These are phyloP conservation scores for Sphaerulina musiva DNA, from an alignment of 2,329 filamentous ascomycete genomes.

Conservation along the genomic window DNA sequence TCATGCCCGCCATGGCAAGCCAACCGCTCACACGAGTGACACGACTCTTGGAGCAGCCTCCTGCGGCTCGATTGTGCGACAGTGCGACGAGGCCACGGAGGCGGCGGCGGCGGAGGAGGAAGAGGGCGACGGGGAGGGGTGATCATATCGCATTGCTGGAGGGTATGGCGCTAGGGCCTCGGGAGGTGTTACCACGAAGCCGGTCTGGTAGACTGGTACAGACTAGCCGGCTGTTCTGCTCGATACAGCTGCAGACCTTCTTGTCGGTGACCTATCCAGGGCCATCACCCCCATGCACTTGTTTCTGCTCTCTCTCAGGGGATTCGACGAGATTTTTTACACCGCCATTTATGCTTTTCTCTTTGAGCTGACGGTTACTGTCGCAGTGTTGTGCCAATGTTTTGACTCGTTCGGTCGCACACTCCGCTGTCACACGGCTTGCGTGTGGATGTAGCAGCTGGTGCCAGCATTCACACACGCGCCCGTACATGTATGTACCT, in stretches of 20 bases:
- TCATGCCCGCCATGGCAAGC: not conserved
- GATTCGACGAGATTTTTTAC: not conserved
- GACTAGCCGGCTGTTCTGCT: not conserved
- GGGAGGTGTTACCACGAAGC: conserved; percentile 2
- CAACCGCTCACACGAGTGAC: not conserved
- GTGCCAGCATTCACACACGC: not conserved
- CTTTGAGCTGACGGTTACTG: not conserved
- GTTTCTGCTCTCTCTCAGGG: not conserved
- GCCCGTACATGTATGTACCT: conserved; percentile 3
- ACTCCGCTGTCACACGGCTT: conserved; percentile 11
- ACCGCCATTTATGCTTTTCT: conserved; percentile 10
- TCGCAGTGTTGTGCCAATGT: conserved; percentile 1
- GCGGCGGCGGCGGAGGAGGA: too few species aligned
- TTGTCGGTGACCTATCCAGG: not conserved
- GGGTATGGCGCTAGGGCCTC: not conserved
- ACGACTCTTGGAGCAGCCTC: not conserved
- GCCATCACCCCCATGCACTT: not conserved
- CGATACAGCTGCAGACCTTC: conserved; percentile 2
- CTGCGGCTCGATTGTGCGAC: not conserved
- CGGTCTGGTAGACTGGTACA: conserved; percentile 9
- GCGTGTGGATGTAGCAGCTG: not conserved
- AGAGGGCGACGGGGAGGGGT: too few species aligned
- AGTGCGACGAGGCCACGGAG: not conserved
- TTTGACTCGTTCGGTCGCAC: conserved; percentile 17
- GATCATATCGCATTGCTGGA: not conserved